Percentiles rank a stretch among this genome's conserved stretches.
Conservation (phyloP, 495 filamentous ascomycete species). For the Oleoguttula mirabilis region DNA sequence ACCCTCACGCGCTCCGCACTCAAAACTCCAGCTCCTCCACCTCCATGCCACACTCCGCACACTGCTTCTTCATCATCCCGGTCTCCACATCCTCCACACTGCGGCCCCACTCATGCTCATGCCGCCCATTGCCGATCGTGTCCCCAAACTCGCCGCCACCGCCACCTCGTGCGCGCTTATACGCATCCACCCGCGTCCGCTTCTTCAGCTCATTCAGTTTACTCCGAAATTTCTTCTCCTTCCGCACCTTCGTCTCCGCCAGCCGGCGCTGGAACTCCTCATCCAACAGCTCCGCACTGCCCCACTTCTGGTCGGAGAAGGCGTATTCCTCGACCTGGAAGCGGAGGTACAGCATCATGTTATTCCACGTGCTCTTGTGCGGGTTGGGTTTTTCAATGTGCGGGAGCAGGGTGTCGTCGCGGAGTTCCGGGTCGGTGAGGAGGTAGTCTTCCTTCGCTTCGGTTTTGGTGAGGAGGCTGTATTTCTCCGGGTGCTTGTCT, state of each 20-base stretch:
- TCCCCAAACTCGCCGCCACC: conserved; percentile 61
- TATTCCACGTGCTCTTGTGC: conserved; percentile 89
- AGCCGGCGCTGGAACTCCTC: conserved; percentile 77
- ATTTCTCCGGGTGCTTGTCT: conserved; percentile 79
- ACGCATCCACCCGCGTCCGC: conserved; percentile 82
- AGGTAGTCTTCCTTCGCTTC: conserved; percentile 93
- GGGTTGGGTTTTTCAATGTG: conserved; percentile 85
- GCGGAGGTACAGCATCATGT: conserved; percentile 94
- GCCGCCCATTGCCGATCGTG: conserved; percentile 51
- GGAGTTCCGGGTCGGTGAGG: conserved; percentile 81
- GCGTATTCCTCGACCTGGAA: conserved; percentile 92
- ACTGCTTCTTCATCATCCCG: conserved; percentile 71
- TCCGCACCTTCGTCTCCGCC: conserved; percentile 69
- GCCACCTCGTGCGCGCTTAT: conserved; percentile 51
- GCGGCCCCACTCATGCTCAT: conserved; percentile 89
- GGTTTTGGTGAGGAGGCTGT: conserved; percentile 89
- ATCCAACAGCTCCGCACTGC: conserved; percentile 69
- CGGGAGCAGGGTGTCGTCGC: conserved; percentile 73
- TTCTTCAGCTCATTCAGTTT: conserved; percentile 86
- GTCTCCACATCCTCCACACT: conserved; percentile 63
- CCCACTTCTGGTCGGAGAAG: conserved; percentile 73
- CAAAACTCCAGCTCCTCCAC: conserved; percentile 90
- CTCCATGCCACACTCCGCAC: conserved; percentile 87
- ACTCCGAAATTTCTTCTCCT: conserved; percentile 81
- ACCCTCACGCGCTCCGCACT: too few relatives aligned